These are phyloP conservation scores for Gypsophila paniculata DNA, from an alignment of 179 eudicot genomes.

Conservation along the genomic window DNA sequence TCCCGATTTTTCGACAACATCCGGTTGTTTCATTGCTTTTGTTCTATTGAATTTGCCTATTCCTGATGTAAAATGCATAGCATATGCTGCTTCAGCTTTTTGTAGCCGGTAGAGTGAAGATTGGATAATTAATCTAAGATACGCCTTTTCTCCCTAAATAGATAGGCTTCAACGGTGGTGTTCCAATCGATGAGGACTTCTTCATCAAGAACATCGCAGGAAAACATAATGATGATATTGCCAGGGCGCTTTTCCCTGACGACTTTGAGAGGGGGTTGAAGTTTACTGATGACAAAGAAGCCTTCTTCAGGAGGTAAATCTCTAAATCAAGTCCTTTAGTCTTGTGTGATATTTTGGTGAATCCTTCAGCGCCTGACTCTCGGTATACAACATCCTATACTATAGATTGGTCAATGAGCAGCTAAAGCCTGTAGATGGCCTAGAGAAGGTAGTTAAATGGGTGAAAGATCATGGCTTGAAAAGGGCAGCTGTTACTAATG, in stretches of 20 bases:
- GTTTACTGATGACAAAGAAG: constrained; percentile 72
- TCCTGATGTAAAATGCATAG: constrained; percentile 6
- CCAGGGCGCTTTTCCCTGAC: constrained; percentile 63
- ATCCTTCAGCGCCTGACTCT: background rate
- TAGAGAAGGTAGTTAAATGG: constrained; percentile 69
- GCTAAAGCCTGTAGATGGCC: constrained; percentile 58
- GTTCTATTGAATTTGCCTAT: background rate
- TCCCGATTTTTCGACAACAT: background rate
- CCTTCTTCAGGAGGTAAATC: constrained; percentile 65
- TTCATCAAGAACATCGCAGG: constrained; percentile 64
- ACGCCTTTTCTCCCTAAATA: constrained; percentile 28
- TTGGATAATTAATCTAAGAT: background rate
- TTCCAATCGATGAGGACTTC: constrained; percentile 69
- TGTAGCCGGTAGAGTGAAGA: background rate
- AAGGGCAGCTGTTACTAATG: constrained; percentile 92
- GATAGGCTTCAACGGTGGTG: constrained; percentile 86
- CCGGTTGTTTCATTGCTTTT: background rate
- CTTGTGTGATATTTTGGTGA: background rate
- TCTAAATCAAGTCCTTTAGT: background rate
- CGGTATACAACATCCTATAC: background rate
- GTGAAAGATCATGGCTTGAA: constrained; percentile 66
- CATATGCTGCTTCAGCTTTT: background rate
- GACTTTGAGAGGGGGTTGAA: constrained; percentile 66
- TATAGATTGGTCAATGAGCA: constrained; percentile 65
- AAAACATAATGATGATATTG: constrained; percentile 80